Evolutionary conservation across 768 basidiomycete species (phyloP).

Genomic region (Podaxis sp.): DNA sequence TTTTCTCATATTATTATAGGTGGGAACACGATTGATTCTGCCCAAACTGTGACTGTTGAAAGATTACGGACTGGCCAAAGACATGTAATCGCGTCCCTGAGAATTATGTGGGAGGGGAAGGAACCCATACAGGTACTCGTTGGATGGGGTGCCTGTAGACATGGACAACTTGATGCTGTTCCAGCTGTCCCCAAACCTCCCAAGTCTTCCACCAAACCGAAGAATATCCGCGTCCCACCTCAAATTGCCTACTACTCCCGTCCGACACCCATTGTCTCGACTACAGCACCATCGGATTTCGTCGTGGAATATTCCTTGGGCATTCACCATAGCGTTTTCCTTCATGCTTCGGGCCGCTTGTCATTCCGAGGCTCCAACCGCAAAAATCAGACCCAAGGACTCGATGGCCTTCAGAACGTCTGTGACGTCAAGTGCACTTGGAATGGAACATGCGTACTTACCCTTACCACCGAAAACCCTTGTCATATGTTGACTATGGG

Average conservation of each 20-base stretch:
- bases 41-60: slow-evolving; percentile 31
- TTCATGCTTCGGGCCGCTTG: slow-evolving; percentile 55
- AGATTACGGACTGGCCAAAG: slow-evolving; percentile 65
- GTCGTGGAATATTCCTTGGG: slow-evolving; percentile 36
- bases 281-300: slow-evolving; percentile 26
- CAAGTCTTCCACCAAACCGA: not conserved
- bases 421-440: slow-evolving; percentile 61
- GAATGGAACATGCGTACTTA: slow-evolving; percentile 65
- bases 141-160: slow-evolving; percentile 86
- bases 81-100: slow-evolving; percentile 58
- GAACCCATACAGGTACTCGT: slow-evolving; percentile 30
- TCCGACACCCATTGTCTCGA: slow-evolving; percentile 30
- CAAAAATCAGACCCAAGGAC: slow-evolving; percentile 60
- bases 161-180: slow-evolving; percentile 73
- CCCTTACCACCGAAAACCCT: slow-evolving; percentile 18
- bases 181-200: slow-evolving; percentile 8
- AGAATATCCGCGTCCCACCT: not conserved
- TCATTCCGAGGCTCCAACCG: slow-evolving; percentile 65
- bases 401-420: slow-evolving; percentile 25
- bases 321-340: slow-evolving; percentile 45
- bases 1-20: slow-evolving; percentile 38
- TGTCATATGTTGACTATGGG: slow-evolving; percentile 40
- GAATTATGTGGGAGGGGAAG: slow-evolving; percentile 22
- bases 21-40: slow-evolving; percentile 19
- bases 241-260: slow-evolving; percentile 2